phyloP scores from a whole-genome alignment of 164 flowering plant genomes.

The Cinnamomum chago region DNA sequence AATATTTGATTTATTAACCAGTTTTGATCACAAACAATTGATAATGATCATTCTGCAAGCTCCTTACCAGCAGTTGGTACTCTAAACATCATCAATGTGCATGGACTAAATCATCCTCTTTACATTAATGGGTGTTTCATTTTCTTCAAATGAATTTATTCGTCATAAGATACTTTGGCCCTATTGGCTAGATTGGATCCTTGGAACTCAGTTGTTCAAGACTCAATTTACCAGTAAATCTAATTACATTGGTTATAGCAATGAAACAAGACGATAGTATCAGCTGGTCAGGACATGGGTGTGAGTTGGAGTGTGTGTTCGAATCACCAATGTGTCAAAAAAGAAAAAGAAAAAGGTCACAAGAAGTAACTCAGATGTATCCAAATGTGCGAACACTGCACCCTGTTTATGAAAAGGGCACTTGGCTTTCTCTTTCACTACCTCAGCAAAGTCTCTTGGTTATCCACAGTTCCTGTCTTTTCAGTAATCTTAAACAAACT shows the following conservation, averaged over 20 bases:
- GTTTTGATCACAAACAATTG: not conserved
- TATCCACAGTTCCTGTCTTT: not conserved
- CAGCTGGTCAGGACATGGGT: too few species aligned
- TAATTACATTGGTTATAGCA: too few species aligned
- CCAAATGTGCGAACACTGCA: too few species aligned
- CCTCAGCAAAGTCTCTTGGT: not conserved
- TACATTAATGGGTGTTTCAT: not conserved
- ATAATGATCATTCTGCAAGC: not conserved
- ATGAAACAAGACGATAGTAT: too few species aligned
- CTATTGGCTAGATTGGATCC: too few species aligned
- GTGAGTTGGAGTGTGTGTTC: too few species aligned
- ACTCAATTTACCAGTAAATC: too few species aligned
- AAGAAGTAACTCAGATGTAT: too few species aligned
- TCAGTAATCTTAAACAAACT: not conserved
- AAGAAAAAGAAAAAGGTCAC: too few species aligned
- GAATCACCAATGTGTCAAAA: too few species aligned
- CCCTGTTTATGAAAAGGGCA: not conserved
- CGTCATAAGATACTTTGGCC: not conserved
- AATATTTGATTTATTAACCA: too few species aligned
- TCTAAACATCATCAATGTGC: not conserved
- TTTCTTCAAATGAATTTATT: not conserved
- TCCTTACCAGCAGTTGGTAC: not conserved
- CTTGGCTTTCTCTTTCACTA: not conserved
- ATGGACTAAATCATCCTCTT: not conserved
- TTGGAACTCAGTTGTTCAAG: too few species aligned